These are phyloP conservation scores for Citeromyces siamensis DNA, from an alignment of 1,139 yeast genomes.

Conservation along the genomic window DNA sequence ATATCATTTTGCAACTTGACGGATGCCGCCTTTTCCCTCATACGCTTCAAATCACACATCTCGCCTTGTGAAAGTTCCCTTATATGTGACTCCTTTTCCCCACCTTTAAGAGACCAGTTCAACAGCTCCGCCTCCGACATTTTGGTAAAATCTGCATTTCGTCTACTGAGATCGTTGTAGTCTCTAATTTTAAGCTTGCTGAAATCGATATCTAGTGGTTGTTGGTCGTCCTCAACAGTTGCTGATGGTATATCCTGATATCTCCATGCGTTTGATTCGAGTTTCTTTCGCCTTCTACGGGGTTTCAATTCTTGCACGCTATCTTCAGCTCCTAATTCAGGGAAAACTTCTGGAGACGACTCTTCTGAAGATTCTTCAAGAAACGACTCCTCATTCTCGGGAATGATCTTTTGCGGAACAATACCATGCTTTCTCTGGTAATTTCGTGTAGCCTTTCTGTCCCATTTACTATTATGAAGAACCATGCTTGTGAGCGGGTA, in stretches of 20 bases:
- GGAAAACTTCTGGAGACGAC: neutral
- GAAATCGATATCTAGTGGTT: conserved; percentile 3
- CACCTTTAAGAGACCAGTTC: conserved; percentile 9
- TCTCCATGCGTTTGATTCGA: conserved; percentile 7
- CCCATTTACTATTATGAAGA: conserved; percentile 22
- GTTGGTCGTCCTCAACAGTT: conserved; percentile 7
- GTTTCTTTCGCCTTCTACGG: conserved; percentile 5
- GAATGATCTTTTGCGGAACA: neutral
- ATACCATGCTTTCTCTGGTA: conserved; percentile 18
- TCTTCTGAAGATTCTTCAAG: neutral
- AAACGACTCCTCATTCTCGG: conserved; percentile 2
- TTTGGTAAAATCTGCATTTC: conserved; percentile 7
- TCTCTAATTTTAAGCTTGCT: neutral
- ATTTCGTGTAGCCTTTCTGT: conserved; percentile 17
- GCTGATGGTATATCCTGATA: conserved; percentile 7
- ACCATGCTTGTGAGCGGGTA: conserved; percentile 14
- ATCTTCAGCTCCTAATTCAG: conserved; percentile 5
- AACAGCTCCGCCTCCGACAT: conserved; percentile 10
- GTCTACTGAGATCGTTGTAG: neutral
- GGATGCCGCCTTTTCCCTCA: conserved; percentile 6
- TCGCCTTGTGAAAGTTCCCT: conserved; percentile 3
- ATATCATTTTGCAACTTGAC: conserved; percentile 7
- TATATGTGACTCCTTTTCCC: neutral
- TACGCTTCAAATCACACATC: conserved; percentile 5
- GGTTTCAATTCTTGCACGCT: conserved; percentile 5